Base-by-base conservation (phyloP, 345 rosid genomes). In the Camelina neglecta region DNA sequence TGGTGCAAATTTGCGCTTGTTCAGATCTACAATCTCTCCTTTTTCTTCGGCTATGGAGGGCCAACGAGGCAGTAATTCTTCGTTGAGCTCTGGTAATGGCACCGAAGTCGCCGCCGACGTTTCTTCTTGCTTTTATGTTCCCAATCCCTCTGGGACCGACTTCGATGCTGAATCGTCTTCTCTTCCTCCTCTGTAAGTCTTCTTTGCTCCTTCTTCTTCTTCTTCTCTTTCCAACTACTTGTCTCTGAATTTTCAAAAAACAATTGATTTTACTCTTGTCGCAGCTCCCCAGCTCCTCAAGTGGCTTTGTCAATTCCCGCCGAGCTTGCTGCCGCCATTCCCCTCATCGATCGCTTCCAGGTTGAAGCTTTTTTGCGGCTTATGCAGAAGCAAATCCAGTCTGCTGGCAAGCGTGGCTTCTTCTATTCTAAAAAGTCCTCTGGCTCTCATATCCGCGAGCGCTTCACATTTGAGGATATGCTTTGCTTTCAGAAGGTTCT, bases 381-480 rank as follows among this genome's bases (percentile, higher is more conserved):
- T 86, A 95, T 95, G 97, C 97, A 88, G 87, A 95, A 95, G 76
- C 97, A 89, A 75, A 90, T 93, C 75, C 94, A 89, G 33, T 94
- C 96, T 81, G 86, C 85, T 24, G 97, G 96, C 29, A 95, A 87
- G 58, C 97, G 97, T 60, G 89, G 96, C 11, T 90, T 95, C 81
- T 95, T 95, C 78, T 78, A 67, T 53, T 89, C 85, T 13, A 95
- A 92, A 76, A 95, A 90, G 69, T 80, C 96, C 7, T 75, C 60
- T 1, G 96, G 92, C 35, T 82, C 88, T 79, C 89, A 88, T 76
- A 86, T 86, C 72, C 87, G 85, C 62, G 99, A 89, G 65, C 93
- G 87, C 69, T 90, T 88, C 84, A 90, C 97, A 6, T 89, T 95
- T 66, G 97, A 92, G 85, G 99, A 95, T 77, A 95, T 95, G 99